Evolutionary conservation across 2,329 filamentous ascomycete genomes (phyloP).

Genomic region (Venturia aucupariae): DNA sequence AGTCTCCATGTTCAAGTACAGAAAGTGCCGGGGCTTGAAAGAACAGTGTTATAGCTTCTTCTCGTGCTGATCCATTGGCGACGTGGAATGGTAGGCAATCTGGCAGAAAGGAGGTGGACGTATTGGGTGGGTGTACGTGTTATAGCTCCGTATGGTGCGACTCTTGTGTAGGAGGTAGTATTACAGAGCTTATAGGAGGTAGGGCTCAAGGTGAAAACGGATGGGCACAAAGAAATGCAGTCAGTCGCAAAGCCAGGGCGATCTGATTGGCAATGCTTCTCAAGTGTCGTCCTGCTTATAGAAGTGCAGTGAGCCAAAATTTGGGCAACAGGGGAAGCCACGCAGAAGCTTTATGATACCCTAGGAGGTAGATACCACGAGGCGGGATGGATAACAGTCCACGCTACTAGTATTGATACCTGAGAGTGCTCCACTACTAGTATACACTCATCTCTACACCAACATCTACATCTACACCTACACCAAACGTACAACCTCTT

Average conservation of each 20-base stretch:
- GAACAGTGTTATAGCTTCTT: neutral
- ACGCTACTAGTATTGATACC: neutral
- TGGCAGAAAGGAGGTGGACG: slow-evolving; percentile 1
- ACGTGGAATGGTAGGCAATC: neutral
- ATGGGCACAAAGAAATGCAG: neutral
- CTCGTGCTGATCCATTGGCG: neutral
- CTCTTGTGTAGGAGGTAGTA: neutral
- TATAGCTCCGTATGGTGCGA: neutral
- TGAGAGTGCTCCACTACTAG: neutral
- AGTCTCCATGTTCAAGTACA: slow-evolving; percentile 17
- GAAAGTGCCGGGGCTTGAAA: neutral
- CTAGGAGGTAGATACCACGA: neutral
- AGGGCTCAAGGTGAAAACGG: neutral
- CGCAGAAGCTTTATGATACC: neutral
- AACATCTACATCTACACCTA: neutral
- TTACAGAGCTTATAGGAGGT: neutral
- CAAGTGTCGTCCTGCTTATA: too few relatives aligned
- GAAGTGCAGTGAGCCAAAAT: neutral
- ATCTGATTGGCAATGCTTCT: too few relatives aligned
- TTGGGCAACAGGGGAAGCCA: neutral
- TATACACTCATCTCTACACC: too few relatives aligned
- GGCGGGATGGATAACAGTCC: neutral
- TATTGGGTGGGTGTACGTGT: neutral
- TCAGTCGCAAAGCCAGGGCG: neutral
- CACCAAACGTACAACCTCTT: neutral